Percentiles rank a stretch among this genome's conserved stretches.
Evolutionary conservation across 331 rosid genomes (phyloP).

Genomic region (Cydonia oblonga): DNA sequence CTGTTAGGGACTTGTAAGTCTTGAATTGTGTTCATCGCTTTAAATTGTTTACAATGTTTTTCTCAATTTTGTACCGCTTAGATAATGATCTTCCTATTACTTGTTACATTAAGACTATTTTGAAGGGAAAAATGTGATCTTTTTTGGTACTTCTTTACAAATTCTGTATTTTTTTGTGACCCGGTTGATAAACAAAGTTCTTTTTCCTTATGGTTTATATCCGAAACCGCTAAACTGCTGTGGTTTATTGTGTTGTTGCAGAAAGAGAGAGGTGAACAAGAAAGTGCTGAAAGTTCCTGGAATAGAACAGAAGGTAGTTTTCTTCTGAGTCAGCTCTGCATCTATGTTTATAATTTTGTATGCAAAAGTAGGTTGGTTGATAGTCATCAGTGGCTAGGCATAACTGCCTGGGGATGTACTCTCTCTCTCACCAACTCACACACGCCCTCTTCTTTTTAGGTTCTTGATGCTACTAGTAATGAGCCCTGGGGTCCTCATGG

Average conservation of each 20-base stretch:
- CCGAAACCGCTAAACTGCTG: not conserved
- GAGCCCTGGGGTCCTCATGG: constrained; percentile 99
- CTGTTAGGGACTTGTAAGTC: constrained; percentile 88
- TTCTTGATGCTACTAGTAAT: constrained; percentile 98
- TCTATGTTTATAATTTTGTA: too few relatives aligned
- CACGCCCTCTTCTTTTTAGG: constrained; percentile 25
- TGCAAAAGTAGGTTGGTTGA: not conserved
- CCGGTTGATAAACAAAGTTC: not conserved
- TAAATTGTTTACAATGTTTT: not conserved
- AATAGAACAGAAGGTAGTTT: constrained; percentile 77
- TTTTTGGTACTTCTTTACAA: not conserved
- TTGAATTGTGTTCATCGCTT: not conserved
- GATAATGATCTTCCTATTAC: not conserved
- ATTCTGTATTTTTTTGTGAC: not conserved
- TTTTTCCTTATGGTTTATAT: not conserved
- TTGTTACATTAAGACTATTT: too few relatives aligned
- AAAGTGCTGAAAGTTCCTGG: constrained; percentile 88
- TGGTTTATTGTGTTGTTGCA: constrained; percentile 23
- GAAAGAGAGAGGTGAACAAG: constrained; percentile 91
- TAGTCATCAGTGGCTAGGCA: too few relatives aligned
- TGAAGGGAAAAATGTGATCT: not conserved
- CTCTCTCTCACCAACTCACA: not conserved
- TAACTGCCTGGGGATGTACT: not conserved
- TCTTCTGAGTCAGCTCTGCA: not conserved
- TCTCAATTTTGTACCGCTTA: not conserved